phyloP scores from a whole-genome alignment of 176 grass and related monocot species.

The Typha latifolia region DNA sequence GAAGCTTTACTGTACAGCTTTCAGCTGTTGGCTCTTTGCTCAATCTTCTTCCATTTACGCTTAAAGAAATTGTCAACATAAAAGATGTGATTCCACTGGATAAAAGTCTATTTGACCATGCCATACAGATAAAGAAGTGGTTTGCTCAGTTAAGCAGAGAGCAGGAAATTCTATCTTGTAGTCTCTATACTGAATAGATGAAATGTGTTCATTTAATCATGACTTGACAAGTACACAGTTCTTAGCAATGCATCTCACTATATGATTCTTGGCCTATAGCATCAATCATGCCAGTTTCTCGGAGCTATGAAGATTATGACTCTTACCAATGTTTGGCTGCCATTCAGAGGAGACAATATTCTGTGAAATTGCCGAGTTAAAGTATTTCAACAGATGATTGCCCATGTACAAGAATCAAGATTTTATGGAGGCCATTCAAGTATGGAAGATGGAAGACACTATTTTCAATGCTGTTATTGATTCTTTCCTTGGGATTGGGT shows the following conservation, averaged over 20 bases:
- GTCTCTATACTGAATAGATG: conserved; percentile 10
- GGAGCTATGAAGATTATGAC: too few species aligned
- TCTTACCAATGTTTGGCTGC: too few species aligned
- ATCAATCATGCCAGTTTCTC: too few species aligned
- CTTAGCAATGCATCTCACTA: not conserved
- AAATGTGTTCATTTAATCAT: not conserved
- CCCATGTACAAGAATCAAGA: too few species aligned
- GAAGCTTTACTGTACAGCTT: conserved; percentile 47
- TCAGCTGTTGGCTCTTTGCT: conserved; percentile 46
- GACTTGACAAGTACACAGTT: not conserved
- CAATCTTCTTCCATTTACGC: conserved; percentile 56
- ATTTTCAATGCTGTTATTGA: too few species aligned
- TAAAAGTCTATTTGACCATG: conserved; percentile 16
- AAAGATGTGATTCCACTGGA: conserved; percentile 20
- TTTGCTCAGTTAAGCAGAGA: conserved; percentile 68
- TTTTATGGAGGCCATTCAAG: too few species aligned
- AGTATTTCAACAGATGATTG: too few species aligned
- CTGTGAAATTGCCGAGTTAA: too few species aligned
- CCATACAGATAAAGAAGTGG: conserved; percentile 50
- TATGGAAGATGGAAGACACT: too few species aligned
- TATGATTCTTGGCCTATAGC: not conserved
- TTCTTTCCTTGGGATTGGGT: too few species aligned
- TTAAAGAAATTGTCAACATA: conserved; percentile 37
- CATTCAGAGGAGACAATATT: too few species aligned
- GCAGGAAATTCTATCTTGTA: conserved; percentile 19